Evolutionary conservation across 495 filamentous ascomycete genomes (phyloP), one percentile per base, ranked within the genome.

Genomic region (Podospora comata): DNA sequence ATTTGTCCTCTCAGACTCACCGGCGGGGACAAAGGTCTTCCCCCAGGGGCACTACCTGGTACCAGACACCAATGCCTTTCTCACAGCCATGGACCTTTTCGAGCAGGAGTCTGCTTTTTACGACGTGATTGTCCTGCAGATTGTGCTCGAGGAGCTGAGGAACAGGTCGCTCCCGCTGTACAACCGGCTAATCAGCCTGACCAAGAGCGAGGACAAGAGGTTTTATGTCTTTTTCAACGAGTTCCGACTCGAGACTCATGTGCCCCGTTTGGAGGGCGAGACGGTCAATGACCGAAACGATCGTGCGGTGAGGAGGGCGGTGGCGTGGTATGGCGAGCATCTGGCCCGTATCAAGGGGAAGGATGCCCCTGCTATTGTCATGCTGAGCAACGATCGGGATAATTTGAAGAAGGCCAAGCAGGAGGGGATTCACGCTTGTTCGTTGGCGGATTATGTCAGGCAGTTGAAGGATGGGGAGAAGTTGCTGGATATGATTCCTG

Each of bases 161-260:
- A 97, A 97, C 76, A 88, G 94, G 62, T 98, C 95, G 11, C 77
- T 98, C 64, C 95, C 95, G 26, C 84, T 99, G 62, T 99, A 98
- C 82, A 97, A 97, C 74, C 93, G 95, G 54, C 83, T 98, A 19
- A 87, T 97, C 63, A 85, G 88, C 20, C 81, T 99, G 72, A 96
- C 93, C 32, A 96, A 91, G 76, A 97, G 93, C 72, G 92, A 96
- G 73, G 93, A 96, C 48, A 98, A 98, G 80, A 88, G 94, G 16
- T 98, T 96, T 75, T 98, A 97, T 77, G 91, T 99, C 59, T 99
- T 99, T 79, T 98, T 98, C 85, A 99, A 99, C 78, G 95, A 99
- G 67, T 99, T 99, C 75, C 88, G 95, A 55, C 82, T 91, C 56
- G 95, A 99, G 79, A 99, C 95, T 7, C 89, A 97, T 75, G 86